phyloP scores from a whole-genome alignment of 164 flowering plant species.

The Sedum album region DNA sequence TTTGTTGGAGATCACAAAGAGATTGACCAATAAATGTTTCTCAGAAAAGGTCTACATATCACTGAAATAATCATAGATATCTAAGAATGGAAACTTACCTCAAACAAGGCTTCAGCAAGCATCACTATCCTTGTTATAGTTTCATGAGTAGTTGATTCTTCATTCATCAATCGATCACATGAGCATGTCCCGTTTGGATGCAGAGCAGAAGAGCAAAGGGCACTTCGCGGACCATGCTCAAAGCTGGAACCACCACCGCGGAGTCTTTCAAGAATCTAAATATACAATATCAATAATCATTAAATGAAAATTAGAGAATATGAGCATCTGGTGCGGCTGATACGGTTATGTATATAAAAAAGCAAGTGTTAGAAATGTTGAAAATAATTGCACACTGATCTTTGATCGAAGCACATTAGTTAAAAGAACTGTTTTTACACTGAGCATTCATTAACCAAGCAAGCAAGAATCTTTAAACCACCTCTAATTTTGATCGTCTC shows the following conservation, averaged over 20 bases:
- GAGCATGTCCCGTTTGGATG: slow-evolving; percentile 77
- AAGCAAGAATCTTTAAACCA: slow-evolving; percentile 14
- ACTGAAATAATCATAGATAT: neutral
- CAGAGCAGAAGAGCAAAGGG: slow-evolving; percentile 56
- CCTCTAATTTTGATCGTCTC: slow-evolving; percentile 67
- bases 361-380: neutral
- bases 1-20: neutral
- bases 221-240: slow-evolving; percentile 26
- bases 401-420: neutral
- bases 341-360: neutral
- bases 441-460: neutral
- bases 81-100: slow-evolving; percentile 33
- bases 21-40: neutral
- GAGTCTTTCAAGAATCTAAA: slow-evolving; percentile 70
- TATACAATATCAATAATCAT: neutral
- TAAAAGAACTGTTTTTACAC: neutral
- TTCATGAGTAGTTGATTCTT: slow-evolving; percentile 51
- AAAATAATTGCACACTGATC: neutral
- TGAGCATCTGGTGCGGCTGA: neutral
- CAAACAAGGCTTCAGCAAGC: slow-evolving; percentile 89
- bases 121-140: slow-evolving; percentile 75
- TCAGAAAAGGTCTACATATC: neutral
- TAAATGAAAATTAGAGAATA: too few relatives aligned
- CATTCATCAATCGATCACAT: slow-evolving; percentile 45
- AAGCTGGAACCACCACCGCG: slow-evolving; percentile 27